A percentile compares a stretch with the other conserved stretches of the same genome.
Evolutionary conservation across 2,329 filamentous ascomycete genomes (phyloP).

Genomic region (Saccharata proteae): DNA sequence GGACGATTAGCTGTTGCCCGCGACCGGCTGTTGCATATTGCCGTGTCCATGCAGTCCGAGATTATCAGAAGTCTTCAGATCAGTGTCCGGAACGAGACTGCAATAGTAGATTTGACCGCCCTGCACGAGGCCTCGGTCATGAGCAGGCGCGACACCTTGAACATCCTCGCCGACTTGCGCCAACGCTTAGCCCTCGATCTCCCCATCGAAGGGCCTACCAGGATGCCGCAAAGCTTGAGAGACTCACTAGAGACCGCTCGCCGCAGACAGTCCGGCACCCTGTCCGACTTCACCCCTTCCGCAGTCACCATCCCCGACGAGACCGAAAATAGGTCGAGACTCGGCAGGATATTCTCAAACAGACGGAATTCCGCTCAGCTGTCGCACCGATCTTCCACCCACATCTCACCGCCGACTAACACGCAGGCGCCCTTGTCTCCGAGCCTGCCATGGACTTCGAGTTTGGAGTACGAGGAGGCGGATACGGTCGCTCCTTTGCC

Average conservation of each 20-base stretch:
- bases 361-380: conserved; percentile 3
- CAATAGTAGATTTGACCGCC: conserved; percentile 21
- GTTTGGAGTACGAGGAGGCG: conserved; percentile 1
- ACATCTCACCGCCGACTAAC: conserved; percentile 5
- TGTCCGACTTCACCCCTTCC: conserved; percentile 3
- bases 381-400: not conserved
- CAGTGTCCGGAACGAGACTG: conserved; percentile 21
- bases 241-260: not conserved
- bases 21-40: conserved; percentile 25
- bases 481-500: conserved; percentile 3
- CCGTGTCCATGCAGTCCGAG: conserved; percentile 28
- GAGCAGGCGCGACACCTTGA: conserved; percentile 21
- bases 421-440: conserved; percentile 1
- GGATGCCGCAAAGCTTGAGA: not conserved
- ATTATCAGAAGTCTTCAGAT: conserved; percentile 27
- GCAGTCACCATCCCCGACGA: conserved; percentile 4
- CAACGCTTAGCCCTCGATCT: conserved; percentile 19
- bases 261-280: conserved; percentile 3
- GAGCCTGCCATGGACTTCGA: conserved; percentile 2
- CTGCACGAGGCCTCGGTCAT: conserved; percentile 26
- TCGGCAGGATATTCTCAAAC: conserved; percentile 5
- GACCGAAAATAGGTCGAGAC: conserved; percentile 2
- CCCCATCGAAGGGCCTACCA: conserved; percentile 1
- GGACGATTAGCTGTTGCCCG: conserved; percentile 20
- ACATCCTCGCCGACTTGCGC: conserved; percentile 24